Evolutionary conservation across 2,329 filamentous ascomycete species (phyloP), one percentile per base, ranked within the genome.

Genomic region (Alternaria sp.): DNA sequence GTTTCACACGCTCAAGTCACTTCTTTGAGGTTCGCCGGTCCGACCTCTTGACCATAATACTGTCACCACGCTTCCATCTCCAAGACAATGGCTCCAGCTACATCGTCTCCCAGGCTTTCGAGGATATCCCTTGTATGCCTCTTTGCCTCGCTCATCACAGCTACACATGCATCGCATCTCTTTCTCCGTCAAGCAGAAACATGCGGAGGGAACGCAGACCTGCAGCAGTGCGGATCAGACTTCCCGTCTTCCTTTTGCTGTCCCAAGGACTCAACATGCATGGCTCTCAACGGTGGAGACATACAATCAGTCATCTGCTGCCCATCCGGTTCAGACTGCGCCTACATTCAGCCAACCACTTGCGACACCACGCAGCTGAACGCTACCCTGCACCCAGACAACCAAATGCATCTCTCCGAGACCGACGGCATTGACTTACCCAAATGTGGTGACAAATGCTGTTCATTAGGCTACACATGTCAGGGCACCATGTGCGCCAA

Each of bases 401-500:
- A 87, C 32, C 81, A 85, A 28, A 81, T 93, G 69, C 91, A 92
- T 78, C 90, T 91, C 0, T 87, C 86, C 9, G 84, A 87, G 8
- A 85, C 91, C 30, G 81, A 82, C 18, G 82, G 68, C 20, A 57
- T 84, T 9, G 78, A 81, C 11, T 80, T 93, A 14, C 77, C 80
- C 2, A 82, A 78, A 20, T 93, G 91, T 68, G 88, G 85, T 14
- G 74, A 69, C 18, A 76, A 67, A 54, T 94, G 91, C 78, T 94
- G 91, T 73, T 91, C 91, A 0, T 89, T 89, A 75, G 91, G 91
- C 3, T 93, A 89, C 78, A 79, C 81, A 1, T 94, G 91, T 78
- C 77, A 84, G 36, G 74, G 73, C 53, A 79, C 79, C 42, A 75
- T 77, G 51, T 93, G 90, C 68, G 73, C 81, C 11, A 63, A 78